phyloP scores from a whole-genome alignment of 2,329 filamentous ascomycete species.

The Pleomassaria siparia region DNA sequence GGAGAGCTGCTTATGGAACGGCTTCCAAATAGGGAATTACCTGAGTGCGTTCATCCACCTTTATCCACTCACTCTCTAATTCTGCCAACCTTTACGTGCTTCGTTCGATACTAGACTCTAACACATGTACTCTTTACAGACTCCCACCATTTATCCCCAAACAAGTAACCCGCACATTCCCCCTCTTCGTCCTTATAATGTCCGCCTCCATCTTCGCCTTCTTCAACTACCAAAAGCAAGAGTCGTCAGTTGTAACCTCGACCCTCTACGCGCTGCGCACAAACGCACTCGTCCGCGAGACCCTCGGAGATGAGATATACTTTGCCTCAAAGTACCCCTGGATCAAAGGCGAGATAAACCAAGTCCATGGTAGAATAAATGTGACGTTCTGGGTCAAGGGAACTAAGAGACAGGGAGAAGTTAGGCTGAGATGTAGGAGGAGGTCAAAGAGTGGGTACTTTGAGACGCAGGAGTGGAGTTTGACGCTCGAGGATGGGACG shows the following conservation, averaged over 20 bases:
- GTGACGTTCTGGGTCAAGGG: conserved; percentile 86
- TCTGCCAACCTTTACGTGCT: not conserved
- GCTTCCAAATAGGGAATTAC: conserved; percentile 36
- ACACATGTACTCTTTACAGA: conserved; percentile 11
- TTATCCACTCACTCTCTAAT: not conserved
- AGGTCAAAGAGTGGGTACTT: conserved; percentile 68
- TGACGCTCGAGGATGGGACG: conserved; percentile 66
- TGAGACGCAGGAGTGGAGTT: conserved; percentile 86
- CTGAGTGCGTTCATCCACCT: conserved; percentile 27
- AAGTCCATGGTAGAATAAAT: conserved; percentile 87
- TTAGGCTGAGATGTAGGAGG: conserved; percentile 78
- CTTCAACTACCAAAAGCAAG: conserved; percentile 98
- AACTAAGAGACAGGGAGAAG: conserved; percentile 67
- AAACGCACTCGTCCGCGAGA: conserved; percentile 69
- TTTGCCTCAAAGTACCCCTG: conserved; percentile 53
- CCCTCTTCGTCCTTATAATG: conserved; percentile 76
- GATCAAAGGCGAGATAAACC: conserved; percentile 74
- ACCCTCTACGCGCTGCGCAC: conserved; percentile 92
- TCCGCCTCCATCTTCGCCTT: conserved; percentile 76
- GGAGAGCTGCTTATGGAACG: conserved; percentile 38
- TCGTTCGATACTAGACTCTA: not conserved
- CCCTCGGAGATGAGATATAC: conserved; percentile 72
- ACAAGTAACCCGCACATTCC: conserved; percentile 62
- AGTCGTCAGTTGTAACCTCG: conserved; percentile 77
- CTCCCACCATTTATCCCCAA: conserved; percentile 37